Percentiles rank a stretch among this genome's conserved stretches.
These are phyloP conservation scores for Ophiocordyceps polyrhachis-furcata DNA, from an alignment of 2,329 filamentous ascomycete genomes.

Conservation along the genomic window DNA sequence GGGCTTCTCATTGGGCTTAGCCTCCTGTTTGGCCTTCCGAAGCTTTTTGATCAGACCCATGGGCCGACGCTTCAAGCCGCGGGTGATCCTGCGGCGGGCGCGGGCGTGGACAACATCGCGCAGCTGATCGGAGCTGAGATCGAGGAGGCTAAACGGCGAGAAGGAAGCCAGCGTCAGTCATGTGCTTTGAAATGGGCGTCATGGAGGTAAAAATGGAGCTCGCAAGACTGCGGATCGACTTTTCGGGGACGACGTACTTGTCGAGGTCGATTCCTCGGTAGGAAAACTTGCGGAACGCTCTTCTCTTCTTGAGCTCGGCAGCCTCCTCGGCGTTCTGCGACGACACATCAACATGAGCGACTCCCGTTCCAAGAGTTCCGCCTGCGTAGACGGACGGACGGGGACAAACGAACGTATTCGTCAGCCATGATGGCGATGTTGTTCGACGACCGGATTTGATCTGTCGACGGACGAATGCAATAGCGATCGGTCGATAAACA, in stretches of 20 bases:
- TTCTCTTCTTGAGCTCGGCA: constrained; percentile 99
- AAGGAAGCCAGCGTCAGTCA: constrained; percentile 2
- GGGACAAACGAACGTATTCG: constrained; percentile 58
- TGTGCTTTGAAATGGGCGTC: neutral
- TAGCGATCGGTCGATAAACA: constrained; percentile 19
- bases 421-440: constrained; percentile 58
- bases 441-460: constrained; percentile 18
- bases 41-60: constrained; percentile 99
- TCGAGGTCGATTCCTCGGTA: constrained; percentile 99
- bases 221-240: constrained; percentile 2
- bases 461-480: constrained; percentile 23
- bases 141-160: constrained; percentile 60
- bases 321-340: constrained; percentile 86
- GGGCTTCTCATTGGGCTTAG: constrained; percentile 99
- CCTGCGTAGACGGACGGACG: constrained; percentile 5
- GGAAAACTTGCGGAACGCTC: constrained; percentile 99
- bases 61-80: constrained; percentile 97
- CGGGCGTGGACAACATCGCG: constrained; percentile 98
- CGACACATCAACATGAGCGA: constrained; percentile 11
- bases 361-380: neutral
- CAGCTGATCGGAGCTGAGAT: constrained; percentile 96
- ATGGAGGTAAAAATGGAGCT: constrained; percentile 74
- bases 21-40: constrained; percentile 97
- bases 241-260: constrained; percentile 48
- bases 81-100: constrained; percentile 97